phyloP scores from a whole-genome alignment of 192 early-diverging fungal genomes.

The Coemansia sp. region DNA sequence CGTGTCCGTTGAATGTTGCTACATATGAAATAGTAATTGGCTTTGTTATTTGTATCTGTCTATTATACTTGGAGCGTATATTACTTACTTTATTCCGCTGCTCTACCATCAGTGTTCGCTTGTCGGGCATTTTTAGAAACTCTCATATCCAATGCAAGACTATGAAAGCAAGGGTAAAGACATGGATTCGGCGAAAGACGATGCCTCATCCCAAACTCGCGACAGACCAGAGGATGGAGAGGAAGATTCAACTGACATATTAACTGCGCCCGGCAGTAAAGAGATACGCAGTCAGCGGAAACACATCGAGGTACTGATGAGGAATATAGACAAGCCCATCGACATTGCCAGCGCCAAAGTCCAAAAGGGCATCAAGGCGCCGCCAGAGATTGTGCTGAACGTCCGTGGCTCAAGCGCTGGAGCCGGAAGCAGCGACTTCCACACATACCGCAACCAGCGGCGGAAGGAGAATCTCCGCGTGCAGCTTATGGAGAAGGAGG shows the following conservation, averaged over 20 bases:
- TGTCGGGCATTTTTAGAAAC: neutral
- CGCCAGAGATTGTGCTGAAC: conserved; percentile 87
- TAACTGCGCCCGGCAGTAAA: neutral
- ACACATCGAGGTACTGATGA: conserved; percentile 62
- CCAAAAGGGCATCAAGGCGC: conserved; percentile 55
- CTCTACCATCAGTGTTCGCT: neutral
- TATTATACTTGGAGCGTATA: too few relatives aligned
- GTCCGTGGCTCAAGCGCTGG: conserved; percentile 91
- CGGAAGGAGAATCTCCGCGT: conserved; percentile 83
- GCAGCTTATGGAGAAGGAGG: conserved; percentile 70
- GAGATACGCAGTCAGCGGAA: conserved; percentile 27
- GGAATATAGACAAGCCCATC: conserved; percentile 81
- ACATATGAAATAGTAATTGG: too few relatives aligned
- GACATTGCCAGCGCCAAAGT: conserved; percentile 62
- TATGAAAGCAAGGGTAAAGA: neutral
- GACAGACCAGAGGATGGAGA: neutral
- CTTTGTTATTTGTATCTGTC: too few relatives aligned
- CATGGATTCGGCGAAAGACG: neutral
- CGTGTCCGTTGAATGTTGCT: too few relatives aligned
- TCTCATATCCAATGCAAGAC: neutral
- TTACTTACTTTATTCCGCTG: neutral
- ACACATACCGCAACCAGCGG: conserved; percentile 85
- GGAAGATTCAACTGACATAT: conserved; percentile 6
- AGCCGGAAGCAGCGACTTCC: conserved; percentile 95
- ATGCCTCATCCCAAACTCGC: neutral